Base-by-base conservation (phyloP, 1,284 basidiomycete species). In the Sanghuangporus baumii region DNA sequence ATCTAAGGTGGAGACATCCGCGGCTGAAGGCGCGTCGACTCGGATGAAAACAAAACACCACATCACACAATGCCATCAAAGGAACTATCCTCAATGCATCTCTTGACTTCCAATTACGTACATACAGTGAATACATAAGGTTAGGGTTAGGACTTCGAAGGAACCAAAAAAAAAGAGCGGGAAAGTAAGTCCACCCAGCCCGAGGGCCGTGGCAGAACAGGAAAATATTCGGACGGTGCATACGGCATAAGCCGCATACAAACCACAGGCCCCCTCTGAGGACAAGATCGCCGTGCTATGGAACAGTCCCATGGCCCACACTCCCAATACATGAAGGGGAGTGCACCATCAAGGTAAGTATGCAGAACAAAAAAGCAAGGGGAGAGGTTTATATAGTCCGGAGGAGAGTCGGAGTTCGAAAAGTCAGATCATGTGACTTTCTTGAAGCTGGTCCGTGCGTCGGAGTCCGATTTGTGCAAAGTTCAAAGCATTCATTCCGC, bases 331-430 rank as follows among this genome's bases (percentile, higher is more conserved):
- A 37, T 69, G 70, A 76, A 75, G 72, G 74, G 67, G 71, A 67
- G 61, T 70, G 68, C 74, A 73, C 75, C 74, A 73, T 75, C 75
- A 77, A 77, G 77, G 76, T 78, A 78, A 78, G 75, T 78, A 78
- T 78, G 75, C 71, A 41, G 60, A 46, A 3, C 16, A 16, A 18
- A 6, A n/a, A 14, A 6, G 7, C 43, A 1, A 16, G 20, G 6
- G 6, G 12, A 7, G 6, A 7, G 6, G 16, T 46, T 46, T 46
- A 46, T 46, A n/a, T 46, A 46, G 8, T 46, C 16, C 43, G 3
- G 3, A 18, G 14, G 40, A 16, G 1, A 46, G 18, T 23, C 23
- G 26, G 26, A 31, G 26, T 31, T 31, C 26, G 26, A 31, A 31
- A 4, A 5, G 26, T 31, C 3, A 31, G 26, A 31, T 31, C 26